These are phyloP conservation scores for Suillus discolor DNA, from an alignment of 768 basidiomycete genomes.

Conservation along the genomic window DNA sequence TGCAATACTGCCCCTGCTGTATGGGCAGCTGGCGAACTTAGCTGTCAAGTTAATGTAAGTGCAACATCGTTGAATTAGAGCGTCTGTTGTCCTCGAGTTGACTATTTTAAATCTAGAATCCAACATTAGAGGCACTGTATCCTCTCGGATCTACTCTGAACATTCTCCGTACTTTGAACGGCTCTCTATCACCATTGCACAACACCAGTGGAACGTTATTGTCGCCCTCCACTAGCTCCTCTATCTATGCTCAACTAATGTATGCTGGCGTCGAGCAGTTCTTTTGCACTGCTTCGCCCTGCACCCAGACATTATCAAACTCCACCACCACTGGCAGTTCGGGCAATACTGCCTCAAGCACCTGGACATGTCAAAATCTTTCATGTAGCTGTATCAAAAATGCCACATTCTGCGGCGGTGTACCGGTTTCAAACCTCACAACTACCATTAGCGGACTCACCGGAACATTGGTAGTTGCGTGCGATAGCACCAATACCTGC, in stretches of 20 bases:
- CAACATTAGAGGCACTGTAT: conserved; percentile 77
- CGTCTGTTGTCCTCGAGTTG: neutral
- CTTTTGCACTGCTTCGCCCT: conserved; percentile 74
- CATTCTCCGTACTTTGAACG: conserved; percentile 75
- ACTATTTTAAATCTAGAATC: conserved; percentile 55
- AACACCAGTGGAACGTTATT: conserved; percentile 29
- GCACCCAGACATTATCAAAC: conserved; percentile 56
- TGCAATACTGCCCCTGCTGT: conserved; percentile 74
- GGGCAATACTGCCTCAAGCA: conserved; percentile 42
- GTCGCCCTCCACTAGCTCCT: conserved; percentile 55
- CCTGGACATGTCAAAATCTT: conserved; percentile 75
- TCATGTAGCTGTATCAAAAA: conserved; percentile 71
- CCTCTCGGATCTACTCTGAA: conserved; percentile 73
- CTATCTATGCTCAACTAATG: conserved; percentile 70
- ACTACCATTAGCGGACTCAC: conserved; percentile 62
- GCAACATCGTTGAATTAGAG: too few species aligned
- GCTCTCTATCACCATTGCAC: conserved; percentile 62
- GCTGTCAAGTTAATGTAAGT: conserved; percentile 80
- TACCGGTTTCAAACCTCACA: conserved; percentile 50
- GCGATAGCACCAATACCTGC: conserved; percentile 64
- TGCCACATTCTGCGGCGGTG: conserved; percentile 76
- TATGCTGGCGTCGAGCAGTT: conserved; percentile 89
- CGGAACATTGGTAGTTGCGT: conserved; percentile 71
- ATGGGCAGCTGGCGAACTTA: conserved; percentile 80
- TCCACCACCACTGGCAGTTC: conserved; percentile 30